Percentiles rank a stretch among this genome's conserved stretches.
Conservation (phyloP, 768 basidiomycete genomes). For the Cantharellus cinnabarinus region DNA sequence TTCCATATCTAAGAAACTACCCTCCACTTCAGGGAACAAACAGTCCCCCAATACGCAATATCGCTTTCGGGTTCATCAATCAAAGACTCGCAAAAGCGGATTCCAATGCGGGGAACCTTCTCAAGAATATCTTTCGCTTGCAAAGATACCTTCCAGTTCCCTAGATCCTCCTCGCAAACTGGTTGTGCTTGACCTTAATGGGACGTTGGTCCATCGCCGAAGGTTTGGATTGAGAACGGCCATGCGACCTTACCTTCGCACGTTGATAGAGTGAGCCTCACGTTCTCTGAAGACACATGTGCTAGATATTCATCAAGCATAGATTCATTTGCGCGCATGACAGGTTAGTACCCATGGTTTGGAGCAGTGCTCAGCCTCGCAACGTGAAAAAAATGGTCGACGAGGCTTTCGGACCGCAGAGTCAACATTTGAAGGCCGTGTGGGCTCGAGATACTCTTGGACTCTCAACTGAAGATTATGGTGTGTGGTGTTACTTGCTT, state of each 20-base stretch:
- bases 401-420: conserved; percentile 29
- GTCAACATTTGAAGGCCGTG: conserved; percentile 22
- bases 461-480: conserved; percentile 35
- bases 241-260: no score
- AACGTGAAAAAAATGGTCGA: conserved; percentile 59
- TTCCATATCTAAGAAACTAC: no score
- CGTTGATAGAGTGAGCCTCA: no score
- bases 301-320: conserved; percentile 17
- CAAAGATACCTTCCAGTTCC: background rate
- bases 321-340: conserved; percentile 43
- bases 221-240: background rate
- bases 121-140: background rate
- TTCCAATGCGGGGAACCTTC: background rate
- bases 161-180: conserved; percentile 1
- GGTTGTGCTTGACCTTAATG: conserved; percentile 8
- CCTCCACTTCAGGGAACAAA: no score
- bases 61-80: no score
- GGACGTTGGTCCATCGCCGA: conserved; percentile 4
- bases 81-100: no score
- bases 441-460: conserved; percentile 73
- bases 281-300: no score
- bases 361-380: conserved; percentile 72
- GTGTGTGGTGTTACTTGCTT: conserved; percentile 27
- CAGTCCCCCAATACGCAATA: no score
- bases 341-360: conserved; percentile 69